A percentile compares a stretch with the other conserved stretches of the same genome.
Conservation (phyloP, 2,329 filamentous ascomycete genomes). For the Leptosphaerulina australis region DNA sequence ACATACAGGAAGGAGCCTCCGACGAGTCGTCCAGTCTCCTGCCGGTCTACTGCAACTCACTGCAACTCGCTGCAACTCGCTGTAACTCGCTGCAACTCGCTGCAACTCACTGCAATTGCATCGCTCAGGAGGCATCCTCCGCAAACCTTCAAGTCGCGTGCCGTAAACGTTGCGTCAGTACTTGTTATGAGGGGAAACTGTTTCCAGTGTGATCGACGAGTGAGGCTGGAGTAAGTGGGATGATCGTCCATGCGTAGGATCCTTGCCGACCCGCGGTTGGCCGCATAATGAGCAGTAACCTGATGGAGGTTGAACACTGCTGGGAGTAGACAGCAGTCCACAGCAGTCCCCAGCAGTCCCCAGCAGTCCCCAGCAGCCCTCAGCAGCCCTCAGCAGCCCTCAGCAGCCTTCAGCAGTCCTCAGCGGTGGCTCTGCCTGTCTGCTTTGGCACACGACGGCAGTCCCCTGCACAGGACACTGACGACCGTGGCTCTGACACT, state of each 20-base stretch:
- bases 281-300: conserved; percentile 42
- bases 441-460: conserved; percentile 6
- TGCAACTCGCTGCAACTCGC: conserved; percentile 5
- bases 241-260: conserved; percentile 38
- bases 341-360: too few species aligned
- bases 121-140: not conserved
- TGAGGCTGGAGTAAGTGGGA: conserved; percentile 42
- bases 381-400: too few species aligned
- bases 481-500: conserved; percentile 2
- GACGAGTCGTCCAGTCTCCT: conserved; percentile 16
- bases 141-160: not conserved
- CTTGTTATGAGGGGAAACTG: not conserved
- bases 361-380: too few species aligned
- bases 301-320: conserved; percentile 37
- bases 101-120: conserved; percentile 4
- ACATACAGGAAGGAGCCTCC: conserved; percentile 33
- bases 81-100: conserved; percentile 4
- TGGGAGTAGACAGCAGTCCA: conserved; percentile 1
- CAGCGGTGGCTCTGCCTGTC: too few species aligned
- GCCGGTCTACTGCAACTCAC: conserved; percentile 9
- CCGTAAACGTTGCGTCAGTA: not conserved
- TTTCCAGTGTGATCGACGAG: conserved; percentile 37
- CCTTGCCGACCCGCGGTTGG: conserved; percentile 34
- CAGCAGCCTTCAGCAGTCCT: too few species aligned
- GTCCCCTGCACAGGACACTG: conserved; percentile 6